Evolutionary conservation across 1,284 basidiomycete species (phyloP).

Genomic region (Blastosporella zonata): DNA sequence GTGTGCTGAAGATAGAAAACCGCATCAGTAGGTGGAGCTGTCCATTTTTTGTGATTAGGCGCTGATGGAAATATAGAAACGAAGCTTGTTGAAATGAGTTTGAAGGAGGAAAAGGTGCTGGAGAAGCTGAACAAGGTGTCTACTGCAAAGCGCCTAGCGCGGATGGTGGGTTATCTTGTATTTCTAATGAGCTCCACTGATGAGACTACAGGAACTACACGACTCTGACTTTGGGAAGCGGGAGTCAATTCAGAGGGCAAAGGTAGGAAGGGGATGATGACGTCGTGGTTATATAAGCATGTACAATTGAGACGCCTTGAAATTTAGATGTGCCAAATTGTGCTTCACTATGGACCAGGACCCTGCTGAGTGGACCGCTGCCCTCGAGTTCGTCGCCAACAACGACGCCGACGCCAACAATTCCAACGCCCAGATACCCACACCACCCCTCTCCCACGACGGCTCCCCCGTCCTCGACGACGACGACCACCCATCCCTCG

Average conservation of each 20-base stretch:
- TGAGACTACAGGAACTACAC: slow-evolving; percentile 71
- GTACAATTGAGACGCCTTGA: neutral
- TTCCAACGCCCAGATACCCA: slow-evolving; percentile 48
- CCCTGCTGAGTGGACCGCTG: slow-evolving; percentile 54
- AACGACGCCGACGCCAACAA: slow-evolving; percentile 31
- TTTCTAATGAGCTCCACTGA: slow-evolving; percentile 5
- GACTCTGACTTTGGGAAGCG: slow-evolving; percentile 90
- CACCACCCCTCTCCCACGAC: slow-evolving; percentile 58
- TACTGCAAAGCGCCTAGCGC: slow-evolving; percentile 89
- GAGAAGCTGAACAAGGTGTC: slow-evolving; percentile 87
- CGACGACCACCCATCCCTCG: slow-evolving; percentile 43
- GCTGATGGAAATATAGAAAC: slow-evolving; percentile 45
- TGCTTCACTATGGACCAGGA: slow-evolving; percentile 33
- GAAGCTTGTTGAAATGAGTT: slow-evolving; percentile 67
- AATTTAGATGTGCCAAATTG: neutral
- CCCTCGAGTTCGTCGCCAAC: slow-evolving; percentile 61
- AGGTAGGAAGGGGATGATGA: slow-evolving; percentile 31
- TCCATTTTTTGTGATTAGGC: neutral
- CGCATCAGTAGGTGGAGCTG: slow-evolving; percentile 71
- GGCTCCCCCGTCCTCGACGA: slow-evolving; percentile 41
- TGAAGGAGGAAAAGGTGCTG: slow-evolving; percentile 83
- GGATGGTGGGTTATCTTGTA: slow-evolving; percentile 65
- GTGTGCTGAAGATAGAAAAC: slow-evolving; percentile 81
- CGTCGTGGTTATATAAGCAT: slow-evolving; percentile 19
- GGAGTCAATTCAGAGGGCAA: slow-evolving; percentile 76